Percentiles rank a stretch among this genome's conserved stretches.
Evolutionary conservation across 2,329 filamentous ascomycete genomes (phyloP).

Genomic region (Kalaharituber pfeilii): DNA sequence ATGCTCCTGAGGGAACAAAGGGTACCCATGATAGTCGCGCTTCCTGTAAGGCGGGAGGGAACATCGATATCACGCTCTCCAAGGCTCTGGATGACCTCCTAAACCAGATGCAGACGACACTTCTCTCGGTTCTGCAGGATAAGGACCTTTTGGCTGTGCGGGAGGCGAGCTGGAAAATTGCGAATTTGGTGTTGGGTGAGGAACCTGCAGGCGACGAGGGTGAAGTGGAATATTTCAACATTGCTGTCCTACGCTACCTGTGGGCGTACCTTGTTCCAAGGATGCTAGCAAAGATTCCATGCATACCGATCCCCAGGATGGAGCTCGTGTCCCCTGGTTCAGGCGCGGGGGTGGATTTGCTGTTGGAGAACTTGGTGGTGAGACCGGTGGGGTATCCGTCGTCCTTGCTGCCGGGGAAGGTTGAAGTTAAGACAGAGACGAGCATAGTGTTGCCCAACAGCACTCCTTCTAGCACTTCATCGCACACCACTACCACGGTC

Average conservation of each 20-base stretch:
- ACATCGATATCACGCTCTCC: constrained; percentile 48
- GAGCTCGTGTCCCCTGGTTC: not conserved
- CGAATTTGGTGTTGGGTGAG: too few relatives aligned
- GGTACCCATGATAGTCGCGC: too few relatives aligned
- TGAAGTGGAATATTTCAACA: too few relatives aligned
- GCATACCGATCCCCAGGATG: not conserved
- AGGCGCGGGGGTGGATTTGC: not conserved
- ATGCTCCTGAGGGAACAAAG: too few relatives aligned
- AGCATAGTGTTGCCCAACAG: not conserved
- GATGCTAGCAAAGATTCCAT: not conserved
- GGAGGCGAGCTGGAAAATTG: too few relatives aligned
- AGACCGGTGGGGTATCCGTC: not conserved
- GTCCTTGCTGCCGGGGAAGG: not conserved
- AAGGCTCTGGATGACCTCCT: constrained; percentile 58
- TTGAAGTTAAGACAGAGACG: not conserved
- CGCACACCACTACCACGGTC: not conserved
- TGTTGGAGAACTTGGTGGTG: not conserved
- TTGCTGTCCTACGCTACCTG: too few relatives aligned
- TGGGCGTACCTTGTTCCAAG: too few relatives aligned
- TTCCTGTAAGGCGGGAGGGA: too few relatives aligned
- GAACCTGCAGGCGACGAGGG: too few relatives aligned
- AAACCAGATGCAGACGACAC: constrained; percentile 47
- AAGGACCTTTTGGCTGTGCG: constrained; percentile 47
- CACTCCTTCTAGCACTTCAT: not conserved
- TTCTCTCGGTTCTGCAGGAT: constrained; percentile 53